Conservation (phyloP, 2,329 filamentous ascomycete species). For the Trichoderma guizhouense region DNA sequence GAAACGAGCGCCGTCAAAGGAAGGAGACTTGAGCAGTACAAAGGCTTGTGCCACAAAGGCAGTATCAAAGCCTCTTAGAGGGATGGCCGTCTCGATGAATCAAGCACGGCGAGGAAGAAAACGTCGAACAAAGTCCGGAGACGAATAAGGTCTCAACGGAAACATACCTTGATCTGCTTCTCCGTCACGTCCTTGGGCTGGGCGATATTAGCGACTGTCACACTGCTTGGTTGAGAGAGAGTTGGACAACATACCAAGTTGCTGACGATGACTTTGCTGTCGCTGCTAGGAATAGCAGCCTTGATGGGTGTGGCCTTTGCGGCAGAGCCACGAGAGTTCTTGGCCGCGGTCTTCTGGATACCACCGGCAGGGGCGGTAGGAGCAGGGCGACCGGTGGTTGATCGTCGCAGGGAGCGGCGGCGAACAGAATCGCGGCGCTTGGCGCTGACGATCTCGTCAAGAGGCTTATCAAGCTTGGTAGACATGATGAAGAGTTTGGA, state of each 20-base stretch:
- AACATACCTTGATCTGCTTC: constrained; percentile 99
- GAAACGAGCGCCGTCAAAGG: not conserved
- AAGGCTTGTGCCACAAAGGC: not conserved
- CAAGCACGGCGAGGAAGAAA: constrained; percentile 39
- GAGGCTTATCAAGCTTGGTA: constrained; percentile 92
- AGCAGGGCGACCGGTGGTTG: constrained; percentile 49
- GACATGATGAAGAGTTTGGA: constrained; percentile 61
- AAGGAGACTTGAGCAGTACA: constrained; percentile 18
- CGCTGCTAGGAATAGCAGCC: constrained; percentile 58
- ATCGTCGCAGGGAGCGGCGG: constrained; percentile 49
- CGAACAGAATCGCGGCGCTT: constrained; percentile 58
- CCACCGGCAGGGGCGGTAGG: constrained; percentile 75
- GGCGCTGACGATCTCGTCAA: constrained; percentile 93
- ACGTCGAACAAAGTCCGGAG: constrained; percentile 70
- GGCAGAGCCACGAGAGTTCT: constrained; percentile 54
- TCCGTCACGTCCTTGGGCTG: constrained; percentile 96
- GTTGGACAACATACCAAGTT: constrained; percentile 72
- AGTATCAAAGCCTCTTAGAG: constrained; percentile 12
- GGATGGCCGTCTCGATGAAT: constrained; percentile 29
- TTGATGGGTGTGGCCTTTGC: constrained; percentile 64
- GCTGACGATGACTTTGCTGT: constrained; percentile 98
- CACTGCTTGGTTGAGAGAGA: not conserved
- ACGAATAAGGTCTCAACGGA: constrained; percentile 69
- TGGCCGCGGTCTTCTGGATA: constrained; percentile 73
- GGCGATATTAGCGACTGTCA: constrained; percentile 43